Evolutionary conservation across 495 filamentous ascomycete genomes (phyloP).

Genomic region (Hyaloscypha finlandica): DNA sequence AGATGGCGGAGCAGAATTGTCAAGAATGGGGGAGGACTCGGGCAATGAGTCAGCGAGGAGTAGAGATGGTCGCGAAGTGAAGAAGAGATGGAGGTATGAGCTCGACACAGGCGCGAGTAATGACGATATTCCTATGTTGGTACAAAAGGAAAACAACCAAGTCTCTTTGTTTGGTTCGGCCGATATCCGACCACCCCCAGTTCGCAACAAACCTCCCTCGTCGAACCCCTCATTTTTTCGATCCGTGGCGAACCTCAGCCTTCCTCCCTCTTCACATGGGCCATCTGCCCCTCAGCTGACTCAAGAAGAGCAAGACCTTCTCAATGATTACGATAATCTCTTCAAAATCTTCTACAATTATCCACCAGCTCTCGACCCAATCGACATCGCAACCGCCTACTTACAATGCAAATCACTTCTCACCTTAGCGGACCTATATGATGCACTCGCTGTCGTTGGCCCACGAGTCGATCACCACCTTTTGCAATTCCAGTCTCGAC

Average conservation of each 20-base stretch:
- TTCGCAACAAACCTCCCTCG: constrained; percentile 55
- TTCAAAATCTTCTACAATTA: constrained; percentile 94
- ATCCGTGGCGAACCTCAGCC: constrained; percentile 77
- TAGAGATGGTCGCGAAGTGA: constrained; percentile 38
- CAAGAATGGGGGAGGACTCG: constrained; percentile 60
- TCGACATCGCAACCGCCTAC: constrained; percentile 89
- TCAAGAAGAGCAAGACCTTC: constrained; percentile 60
- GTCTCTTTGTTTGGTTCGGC: constrained; percentile 35
- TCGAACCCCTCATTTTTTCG: constrained; percentile 76
- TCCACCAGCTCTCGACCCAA: constrained; percentile 71
- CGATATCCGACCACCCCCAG: constrained; percentile 40
- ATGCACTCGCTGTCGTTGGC: constrained; percentile 83
- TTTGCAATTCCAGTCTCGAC: constrained; percentile 80
- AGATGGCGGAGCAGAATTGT: constrained; percentile 41
- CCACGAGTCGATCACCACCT: constrained; percentile 92
- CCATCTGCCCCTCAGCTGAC: constrained; percentile 23
- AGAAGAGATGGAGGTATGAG: constrained; percentile 81
- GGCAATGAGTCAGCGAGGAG: constrained; percentile 33
- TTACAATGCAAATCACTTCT: constrained; percentile 88
- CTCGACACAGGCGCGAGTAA: constrained; percentile 72
- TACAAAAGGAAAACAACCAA: constrained; percentile 65
- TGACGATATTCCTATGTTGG: constrained; percentile 83
- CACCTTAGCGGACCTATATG: constrained; percentile 85
- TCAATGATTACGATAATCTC: constrained; percentile 91
- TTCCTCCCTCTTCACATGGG: constrained; percentile 40